These are phyloP conservation scores for Haemoproteus tartakovskyi DNA, from an alignment of 169 alveolate species.

Conservation along the genomic window DNA sequence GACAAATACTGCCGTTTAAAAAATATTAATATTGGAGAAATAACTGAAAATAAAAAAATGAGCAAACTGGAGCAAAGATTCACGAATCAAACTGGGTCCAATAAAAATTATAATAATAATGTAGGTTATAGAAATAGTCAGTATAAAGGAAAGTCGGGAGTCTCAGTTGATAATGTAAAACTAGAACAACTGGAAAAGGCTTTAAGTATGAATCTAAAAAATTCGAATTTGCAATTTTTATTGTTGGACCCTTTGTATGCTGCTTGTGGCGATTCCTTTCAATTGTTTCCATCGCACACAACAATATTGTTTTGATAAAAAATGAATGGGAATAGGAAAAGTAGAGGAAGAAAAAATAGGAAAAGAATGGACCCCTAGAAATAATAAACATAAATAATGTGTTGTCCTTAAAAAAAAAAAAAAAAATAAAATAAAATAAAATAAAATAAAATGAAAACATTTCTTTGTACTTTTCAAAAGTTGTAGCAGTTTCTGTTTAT, in stretches of 20 bases:
- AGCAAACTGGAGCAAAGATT: background rate
- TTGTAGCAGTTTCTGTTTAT: no score
- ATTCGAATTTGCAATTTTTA: constrained; percentile 10
- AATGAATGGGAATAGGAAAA: background rate
- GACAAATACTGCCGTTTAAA: constrained; percentile 16
- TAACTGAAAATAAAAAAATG: background rate
- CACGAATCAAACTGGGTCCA: background rate
- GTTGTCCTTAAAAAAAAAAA: no score
- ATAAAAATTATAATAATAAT: background rate
- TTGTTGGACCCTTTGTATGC: constrained; percentile 30
- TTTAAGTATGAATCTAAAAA: constrained; percentile 6
- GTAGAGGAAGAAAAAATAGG: background rate
- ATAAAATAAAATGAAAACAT: no score
- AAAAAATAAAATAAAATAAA: no score
- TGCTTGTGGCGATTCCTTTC: background rate
- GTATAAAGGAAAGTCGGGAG: no score
- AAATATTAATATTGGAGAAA: constrained; percentile 16
- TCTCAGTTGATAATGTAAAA: background rate
- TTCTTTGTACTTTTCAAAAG: no score
- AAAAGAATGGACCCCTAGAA: no score
- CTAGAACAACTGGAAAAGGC: constrained; percentile 9
- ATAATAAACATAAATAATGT: no score
- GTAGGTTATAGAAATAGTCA: no score
- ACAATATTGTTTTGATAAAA: constrained; percentile 2
- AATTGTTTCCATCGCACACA: constrained; percentile 27